Conservation (phyloP, 179 eudicot species). For the Heliamphora pulchella region DNA sequence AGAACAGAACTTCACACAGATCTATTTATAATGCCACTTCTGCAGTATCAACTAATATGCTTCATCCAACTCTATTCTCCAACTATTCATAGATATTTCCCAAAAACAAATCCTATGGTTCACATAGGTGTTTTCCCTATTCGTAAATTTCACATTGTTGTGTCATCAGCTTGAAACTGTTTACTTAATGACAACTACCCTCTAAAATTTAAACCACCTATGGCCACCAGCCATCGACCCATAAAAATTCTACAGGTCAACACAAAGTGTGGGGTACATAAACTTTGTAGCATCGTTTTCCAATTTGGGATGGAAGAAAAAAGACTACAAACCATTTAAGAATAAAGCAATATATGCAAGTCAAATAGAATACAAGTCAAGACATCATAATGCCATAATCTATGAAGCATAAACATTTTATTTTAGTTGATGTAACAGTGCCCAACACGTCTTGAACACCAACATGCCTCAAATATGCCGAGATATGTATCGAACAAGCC, state of each 20-base stretch:
- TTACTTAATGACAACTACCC: neutral
- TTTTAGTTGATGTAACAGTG: too few species aligned
- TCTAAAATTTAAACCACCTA: neutral
- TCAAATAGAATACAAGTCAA: constrained; percentile 7
- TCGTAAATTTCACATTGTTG: neutral
- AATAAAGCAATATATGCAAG: neutral
- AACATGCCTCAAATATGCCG: too few species aligned
- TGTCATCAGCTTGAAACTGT: neutral
- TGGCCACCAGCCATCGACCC: neutral
- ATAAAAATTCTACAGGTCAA: neutral
- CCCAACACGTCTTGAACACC: too few species aligned
- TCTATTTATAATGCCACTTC: neutral
- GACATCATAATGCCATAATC: neutral
- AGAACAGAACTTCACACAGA: neutral
- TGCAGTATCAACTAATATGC: neutral
- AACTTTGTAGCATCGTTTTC: too few species aligned
- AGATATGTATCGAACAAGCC: too few species aligned
- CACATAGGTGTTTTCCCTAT: neutral
- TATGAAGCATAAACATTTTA: neutral
- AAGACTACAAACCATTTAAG: neutral
- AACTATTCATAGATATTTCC: neutral
- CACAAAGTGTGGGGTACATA: neutral
- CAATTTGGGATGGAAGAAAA: neutral
- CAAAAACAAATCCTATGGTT: neutral
- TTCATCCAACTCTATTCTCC: constrained; percentile 6